phyloP scores from a whole-genome alignment of 805 yeast genomes.

The Blastobotrys terrestris region DNA sequence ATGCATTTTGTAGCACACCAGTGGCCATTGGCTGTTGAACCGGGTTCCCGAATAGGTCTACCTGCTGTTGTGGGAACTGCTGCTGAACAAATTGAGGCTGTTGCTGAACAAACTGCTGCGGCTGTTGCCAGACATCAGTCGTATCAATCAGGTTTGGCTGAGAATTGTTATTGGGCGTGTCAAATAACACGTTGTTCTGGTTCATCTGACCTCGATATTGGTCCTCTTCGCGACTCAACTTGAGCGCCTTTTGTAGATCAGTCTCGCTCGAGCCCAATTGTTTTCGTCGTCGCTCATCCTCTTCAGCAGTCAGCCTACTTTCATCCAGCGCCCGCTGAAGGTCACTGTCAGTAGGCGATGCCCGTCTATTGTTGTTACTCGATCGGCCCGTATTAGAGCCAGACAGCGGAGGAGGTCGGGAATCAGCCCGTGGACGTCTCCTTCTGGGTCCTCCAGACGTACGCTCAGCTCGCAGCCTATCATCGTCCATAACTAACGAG shows the following conservation, averaged over 20 bases:
- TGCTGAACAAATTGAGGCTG: conserved; percentile 22
- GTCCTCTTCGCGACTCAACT: conserved; percentile 71
- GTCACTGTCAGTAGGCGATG: conserved; percentile 50
- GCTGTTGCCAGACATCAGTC: conserved; percentile 32
- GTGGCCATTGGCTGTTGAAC: conserved; percentile 41
- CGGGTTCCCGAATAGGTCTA: conserved; percentile 65
- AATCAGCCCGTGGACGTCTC: conserved; percentile 9
- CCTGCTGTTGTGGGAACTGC: conserved; percentile 35
- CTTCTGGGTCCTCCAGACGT: conserved; percentile 26
- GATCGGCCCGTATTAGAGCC: background rate
- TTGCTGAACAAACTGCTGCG: conserved; percentile 22
- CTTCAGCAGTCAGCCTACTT: conserved; percentile 75
- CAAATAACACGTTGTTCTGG: conserved; percentile 16
- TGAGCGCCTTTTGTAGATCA: conserved; percentile 62
- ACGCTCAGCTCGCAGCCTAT: conserved; percentile 68
- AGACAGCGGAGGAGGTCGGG: background rate
- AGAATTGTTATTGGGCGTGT: conserved; percentile 13
- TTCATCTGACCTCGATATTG: conserved; percentile 41
- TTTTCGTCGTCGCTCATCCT: conserved; percentile 55
- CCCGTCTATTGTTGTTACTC: background rate
- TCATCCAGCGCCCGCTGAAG: conserved; percentile 74
- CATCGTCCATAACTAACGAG: conserved; percentile 72
- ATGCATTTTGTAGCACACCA: conserved; percentile 46
- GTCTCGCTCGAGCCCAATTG: conserved; percentile 42
- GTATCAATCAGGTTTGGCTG: conserved; percentile 26